These are phyloP conservation scores for Cocos nucifera DNA, from an alignment of 176 grass and related monocot species.

Conservation along the genomic window DNA sequence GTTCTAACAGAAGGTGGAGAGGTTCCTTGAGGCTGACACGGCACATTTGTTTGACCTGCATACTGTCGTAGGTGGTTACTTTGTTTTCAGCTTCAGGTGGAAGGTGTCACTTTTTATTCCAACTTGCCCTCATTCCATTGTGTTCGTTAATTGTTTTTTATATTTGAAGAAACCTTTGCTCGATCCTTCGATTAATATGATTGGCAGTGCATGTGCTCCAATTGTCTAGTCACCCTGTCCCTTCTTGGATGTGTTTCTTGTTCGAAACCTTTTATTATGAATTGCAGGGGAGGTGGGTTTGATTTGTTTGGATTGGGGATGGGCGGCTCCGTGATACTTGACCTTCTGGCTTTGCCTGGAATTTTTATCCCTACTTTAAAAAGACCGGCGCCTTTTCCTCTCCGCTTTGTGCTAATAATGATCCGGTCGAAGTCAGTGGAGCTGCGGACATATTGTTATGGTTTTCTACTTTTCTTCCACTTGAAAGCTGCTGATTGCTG, in stretches of 20 bases:
- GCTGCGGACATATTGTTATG: too few relatives aligned
- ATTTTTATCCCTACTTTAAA: too few relatives aligned
- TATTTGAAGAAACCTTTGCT: slow-evolving; percentile 20
- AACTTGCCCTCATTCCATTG: slow-evolving; percentile 8
- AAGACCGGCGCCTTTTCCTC: too few relatives aligned
- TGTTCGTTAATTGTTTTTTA: not conserved
- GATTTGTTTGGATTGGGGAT: too few relatives aligned
- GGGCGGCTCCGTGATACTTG: too few relatives aligned
- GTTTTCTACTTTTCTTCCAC: too few relatives aligned
- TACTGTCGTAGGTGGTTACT: not conserved
- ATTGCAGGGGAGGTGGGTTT: too few relatives aligned
- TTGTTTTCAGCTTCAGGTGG: not conserved
- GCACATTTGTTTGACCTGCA: not conserved
- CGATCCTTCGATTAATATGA: slow-evolving; percentile 18
- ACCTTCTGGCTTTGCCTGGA: too few relatives aligned
- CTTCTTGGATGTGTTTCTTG: slow-evolving; percentile 8
- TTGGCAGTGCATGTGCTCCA: slow-evolving; percentile 22
- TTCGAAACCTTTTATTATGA: not conserved
- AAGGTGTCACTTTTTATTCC: not conserved
- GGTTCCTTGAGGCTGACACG: not conserved
- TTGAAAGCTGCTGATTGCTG: too few relatives aligned
- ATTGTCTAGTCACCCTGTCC: slow-evolving; percentile 1
- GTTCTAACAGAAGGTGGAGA: slow-evolving; percentile 18
- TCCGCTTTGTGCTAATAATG: too few relatives aligned
- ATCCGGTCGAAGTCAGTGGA: too few relatives aligned